These are phyloP conservation scores for Pezicula rhizophila DNA, from an alignment of 2,329 filamentous ascomycete genomes.

Conservation along the genomic window DNA sequence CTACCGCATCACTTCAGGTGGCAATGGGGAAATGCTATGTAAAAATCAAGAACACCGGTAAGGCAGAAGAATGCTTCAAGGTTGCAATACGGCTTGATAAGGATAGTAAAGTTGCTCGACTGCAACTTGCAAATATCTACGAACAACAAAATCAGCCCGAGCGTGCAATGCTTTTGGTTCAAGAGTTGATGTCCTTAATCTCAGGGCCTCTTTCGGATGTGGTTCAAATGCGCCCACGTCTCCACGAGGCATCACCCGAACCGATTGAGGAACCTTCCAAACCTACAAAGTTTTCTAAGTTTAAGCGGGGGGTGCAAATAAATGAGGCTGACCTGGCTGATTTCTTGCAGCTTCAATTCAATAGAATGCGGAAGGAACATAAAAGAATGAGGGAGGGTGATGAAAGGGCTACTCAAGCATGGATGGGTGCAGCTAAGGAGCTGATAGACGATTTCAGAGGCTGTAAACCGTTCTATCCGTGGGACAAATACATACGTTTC, in stretches of 20 bases:
- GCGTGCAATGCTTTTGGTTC: conserved; percentile 70
- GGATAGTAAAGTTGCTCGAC: conserved; percentile 68
- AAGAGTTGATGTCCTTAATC: conserved; percentile 65
- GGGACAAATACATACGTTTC: conserved; percentile 59
- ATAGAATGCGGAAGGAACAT: conserved; percentile 35
- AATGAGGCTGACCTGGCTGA: conserved; percentile 27
- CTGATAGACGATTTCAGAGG: conserved; percentile 59
- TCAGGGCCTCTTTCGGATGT: conserved; percentile 32
- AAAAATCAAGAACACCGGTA: conserved; percentile 52
- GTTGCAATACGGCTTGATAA: conserved; percentile 67
- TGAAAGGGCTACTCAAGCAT: conserved; percentile 27
- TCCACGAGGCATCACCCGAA: background rate
- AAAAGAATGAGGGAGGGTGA: conserved; percentile 27
- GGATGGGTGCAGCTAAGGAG: conserved; percentile 54
- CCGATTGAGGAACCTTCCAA: background rate
- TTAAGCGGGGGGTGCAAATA: conserved; percentile 4
- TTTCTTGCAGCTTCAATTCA: conserved; percentile 29
- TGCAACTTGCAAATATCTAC: conserved; percentile 78
- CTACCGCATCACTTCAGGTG: conserved; percentile 36
- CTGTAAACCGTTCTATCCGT: conserved; percentile 58
- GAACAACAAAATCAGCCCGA: conserved; percentile 68
- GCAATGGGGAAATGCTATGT: conserved; percentile 60
- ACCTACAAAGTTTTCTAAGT: background rate
- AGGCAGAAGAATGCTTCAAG: conserved; percentile 73
- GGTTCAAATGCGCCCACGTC: background rate